phyloP scores from a whole-genome alignment of 1,284 basidiomycete genomes.

The Sporisorium iseilematis-ciliati region DNA sequence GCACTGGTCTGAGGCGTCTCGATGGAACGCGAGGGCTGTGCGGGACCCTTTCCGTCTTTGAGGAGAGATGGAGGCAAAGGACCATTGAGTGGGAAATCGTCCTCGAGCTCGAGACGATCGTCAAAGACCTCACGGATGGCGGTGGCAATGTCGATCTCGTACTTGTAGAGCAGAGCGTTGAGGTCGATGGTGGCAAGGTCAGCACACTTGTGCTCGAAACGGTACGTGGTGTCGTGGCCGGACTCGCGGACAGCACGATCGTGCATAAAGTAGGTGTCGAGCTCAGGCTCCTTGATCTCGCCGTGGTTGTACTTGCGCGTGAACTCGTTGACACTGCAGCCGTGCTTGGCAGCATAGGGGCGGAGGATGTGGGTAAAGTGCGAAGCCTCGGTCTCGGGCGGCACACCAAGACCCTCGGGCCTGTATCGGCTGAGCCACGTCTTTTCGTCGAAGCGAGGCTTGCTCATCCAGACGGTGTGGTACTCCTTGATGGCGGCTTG shows the following conservation, averaged over 20 bases:
- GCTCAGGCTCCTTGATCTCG: conserved; percentile 82
- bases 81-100: conserved; percentile 77
- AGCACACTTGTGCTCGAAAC: conserved; percentile 91
- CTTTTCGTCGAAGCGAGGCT: conserved; percentile 90
- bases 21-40: conserved; percentile 76
- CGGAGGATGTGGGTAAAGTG: conserved; percentile 98
- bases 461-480: conserved; percentile 94
- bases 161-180: conserved; percentile 84
- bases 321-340: conserved; percentile 96
- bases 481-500: conserved; percentile 98
- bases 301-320: conserved; percentile 94
- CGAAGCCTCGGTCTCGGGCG: conserved; percentile 96
- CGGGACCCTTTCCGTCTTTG: conserved; percentile 40
- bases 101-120: conserved; percentile 87
- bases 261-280: conserved; percentile 98
- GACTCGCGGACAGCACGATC: conserved; percentile 86
- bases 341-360: conserved; percentile 91
- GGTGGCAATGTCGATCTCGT: conserved; percentile 69
- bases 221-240: conserved; percentile 97
- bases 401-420: conserved; percentile 93
- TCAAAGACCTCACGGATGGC: conserved; percentile 94
- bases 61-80: conserved; percentile 53
- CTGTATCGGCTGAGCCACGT: conserved; percentile 93
- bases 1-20: conserved; percentile 67
- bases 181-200: conserved; percentile 96